phyloP scores from a whole-genome alignment of 2,329 filamentous ascomycete species.

The Alternaria ethzedia region DNA sequence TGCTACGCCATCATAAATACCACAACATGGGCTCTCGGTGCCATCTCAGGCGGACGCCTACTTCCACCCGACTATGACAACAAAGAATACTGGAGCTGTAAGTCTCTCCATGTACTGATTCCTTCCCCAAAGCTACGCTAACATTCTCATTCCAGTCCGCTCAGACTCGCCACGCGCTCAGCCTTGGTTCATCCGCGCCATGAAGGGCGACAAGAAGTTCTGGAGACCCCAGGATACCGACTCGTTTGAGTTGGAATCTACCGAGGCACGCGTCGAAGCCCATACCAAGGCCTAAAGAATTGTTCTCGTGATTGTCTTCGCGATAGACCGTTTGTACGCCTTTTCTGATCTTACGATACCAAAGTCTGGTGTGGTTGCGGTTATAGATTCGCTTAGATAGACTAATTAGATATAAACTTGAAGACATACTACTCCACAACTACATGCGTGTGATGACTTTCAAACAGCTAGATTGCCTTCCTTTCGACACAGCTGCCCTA shows the following conservation, averaged over 20 bases:
- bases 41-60: constrained; percentile 21
- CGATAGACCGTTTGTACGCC: not conserved
- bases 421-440: not conserved
- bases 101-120: constrained; percentile 8
- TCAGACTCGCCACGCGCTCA: constrained; percentile 30
- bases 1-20: constrained; percentile 79
- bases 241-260: constrained; percentile 32
- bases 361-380: not conserved
- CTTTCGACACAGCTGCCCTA: constrained; percentile 16
- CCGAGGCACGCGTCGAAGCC: constrained; percentile 3
- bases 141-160: constrained; percentile 9
- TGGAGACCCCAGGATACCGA: constrained; percentile 28
- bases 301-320: too few relatives aligned
- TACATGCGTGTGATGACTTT: not conserved
- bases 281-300: constrained; percentile 7
- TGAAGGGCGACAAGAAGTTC: constrained; percentile 32
- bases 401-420: not conserved
- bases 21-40: constrained; percentile 58
- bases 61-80: constrained; percentile 36
- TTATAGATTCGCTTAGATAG: not conserved
- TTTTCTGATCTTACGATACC: not conserved
- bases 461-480: not conserved
- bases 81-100: constrained; percentile 40
- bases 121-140: not conserved
- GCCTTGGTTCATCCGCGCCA: constrained; percentile 35